Conservation (phyloP, 1,284 basidiomycete genomes). For the Tilletia setariae region DNA sequence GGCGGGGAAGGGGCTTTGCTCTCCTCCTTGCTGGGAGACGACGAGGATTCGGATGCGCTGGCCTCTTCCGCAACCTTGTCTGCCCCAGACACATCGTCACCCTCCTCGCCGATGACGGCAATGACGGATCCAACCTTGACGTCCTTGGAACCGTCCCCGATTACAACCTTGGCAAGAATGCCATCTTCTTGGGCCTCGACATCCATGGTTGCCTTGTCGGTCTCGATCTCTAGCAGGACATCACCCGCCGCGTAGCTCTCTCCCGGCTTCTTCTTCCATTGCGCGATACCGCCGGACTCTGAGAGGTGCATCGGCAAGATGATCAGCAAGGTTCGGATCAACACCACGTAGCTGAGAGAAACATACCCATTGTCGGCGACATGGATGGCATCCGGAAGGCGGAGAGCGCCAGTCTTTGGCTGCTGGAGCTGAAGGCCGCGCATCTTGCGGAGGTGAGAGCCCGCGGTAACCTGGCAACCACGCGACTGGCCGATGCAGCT, state of each 20-base stretch:
- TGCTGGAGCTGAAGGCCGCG: too few relatives aligned
- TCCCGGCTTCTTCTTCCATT: slow-evolving; percentile 96
- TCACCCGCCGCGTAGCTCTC: slow-evolving; percentile 84
- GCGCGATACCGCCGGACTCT: slow-evolving; percentile 93
- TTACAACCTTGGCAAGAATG: slow-evolving; percentile 87
- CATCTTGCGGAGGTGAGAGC: too few relatives aligned
- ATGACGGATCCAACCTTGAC: slow-evolving; percentile 81
- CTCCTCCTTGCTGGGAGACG: slow-evolving; percentile 48
- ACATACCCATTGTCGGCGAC: slow-evolving; percentile 84
- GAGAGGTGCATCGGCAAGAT: too few relatives aligned
- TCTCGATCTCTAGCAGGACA: slow-evolving; percentile 94
- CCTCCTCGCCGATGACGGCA: slow-evolving; percentile 86
- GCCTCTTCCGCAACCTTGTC: slow-evolving; percentile 70
- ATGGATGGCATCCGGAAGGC: slow-evolving; percentile 96
- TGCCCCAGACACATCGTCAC: slow-evolving; percentile 82
- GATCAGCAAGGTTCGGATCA: too few relatives aligned
- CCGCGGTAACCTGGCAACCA: too few relatives aligned
- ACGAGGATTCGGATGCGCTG: slow-evolving; percentile 36
- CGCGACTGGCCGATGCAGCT: too few relatives aligned
- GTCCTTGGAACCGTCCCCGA: slow-evolving; percentile 77
- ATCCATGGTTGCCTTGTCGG: slow-evolving; percentile 98
- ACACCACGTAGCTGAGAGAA: too few relatives aligned
- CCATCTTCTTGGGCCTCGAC: slow-evolving; percentile 98
- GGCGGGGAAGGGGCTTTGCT: slow-evolving; percentile 51
- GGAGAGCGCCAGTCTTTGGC: slow-evolving; percentile 64